A percentile compares a stretch with the other conserved stretches of the same genome.
These are phyloP conservation scores for Ceratobasidium sp. DNA, from an alignment of 1,284 basidiomycete species.

Conservation along the genomic window DNA sequence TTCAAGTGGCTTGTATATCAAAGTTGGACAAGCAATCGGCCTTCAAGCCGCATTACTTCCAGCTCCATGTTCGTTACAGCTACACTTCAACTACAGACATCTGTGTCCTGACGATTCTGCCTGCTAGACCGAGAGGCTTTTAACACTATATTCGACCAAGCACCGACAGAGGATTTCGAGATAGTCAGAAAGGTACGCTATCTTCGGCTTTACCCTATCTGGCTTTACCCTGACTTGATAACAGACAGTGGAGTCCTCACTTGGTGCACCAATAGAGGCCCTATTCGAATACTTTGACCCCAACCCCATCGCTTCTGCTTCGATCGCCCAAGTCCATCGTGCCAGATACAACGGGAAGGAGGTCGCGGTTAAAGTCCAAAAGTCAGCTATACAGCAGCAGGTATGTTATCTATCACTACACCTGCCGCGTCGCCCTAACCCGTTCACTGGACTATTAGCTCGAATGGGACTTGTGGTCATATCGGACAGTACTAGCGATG, in stretches of 20 bases:
- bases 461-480: conserved; percentile 52
- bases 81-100: background rate
- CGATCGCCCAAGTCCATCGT: conserved; percentile 40
- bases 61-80: conserved; percentile 14
- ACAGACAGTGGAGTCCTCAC: conserved; percentile 23
- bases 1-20: conserved; percentile 38
- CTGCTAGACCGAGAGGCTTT: conserved; percentile 20
- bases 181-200: conserved; percentile 27
- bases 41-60: conserved; percentile 25
- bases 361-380: conserved; percentile 48
- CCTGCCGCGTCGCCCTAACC: too few species aligned
- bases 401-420: background rate
- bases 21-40: conserved; percentile 31
- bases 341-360: conserved; percentile 34
- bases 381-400: conserved; percentile 53
- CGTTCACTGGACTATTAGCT: conserved; percentile 50
- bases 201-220: too few species aligned
- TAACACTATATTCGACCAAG: conserved; percentile 27
- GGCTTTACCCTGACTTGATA: background rate
- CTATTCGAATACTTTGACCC: conserved; percentile 37
- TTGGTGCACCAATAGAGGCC: conserved; percentile 31
- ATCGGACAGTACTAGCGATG: conserved; percentile 46
- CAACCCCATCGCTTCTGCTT: conserved; percentile 35
- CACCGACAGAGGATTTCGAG: conserved; percentile 14
- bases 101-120: background rate